Base-by-base conservation (phyloP, 2,329 filamentous ascomycete genomes). In the Claviceps maximensis region DNA sequence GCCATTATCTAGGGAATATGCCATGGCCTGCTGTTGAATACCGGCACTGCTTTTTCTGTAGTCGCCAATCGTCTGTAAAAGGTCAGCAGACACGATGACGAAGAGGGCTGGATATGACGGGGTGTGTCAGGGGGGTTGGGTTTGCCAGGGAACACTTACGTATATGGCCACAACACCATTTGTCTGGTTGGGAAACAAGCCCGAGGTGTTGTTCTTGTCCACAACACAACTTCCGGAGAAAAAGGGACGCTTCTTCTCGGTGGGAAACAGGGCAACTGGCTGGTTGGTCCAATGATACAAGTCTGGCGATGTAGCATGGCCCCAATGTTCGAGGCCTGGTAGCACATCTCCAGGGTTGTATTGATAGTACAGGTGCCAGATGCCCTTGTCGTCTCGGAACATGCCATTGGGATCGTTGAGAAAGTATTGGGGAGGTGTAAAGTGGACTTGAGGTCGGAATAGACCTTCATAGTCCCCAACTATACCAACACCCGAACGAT, bases 351-450 rank as follows among this genome's bases (percentile, higher is more conserved):
- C 62, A 2, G 65, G 65, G 29, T 66, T 66, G 69, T 74, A 81
- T 61, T 85, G 82, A 59, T 85, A 86, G 65, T 85, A 85, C 1
- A 83, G 58, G 61, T 85, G 82, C 64, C 77, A 86, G 0, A 71
- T 69, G 4, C 78, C 79, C 52, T 79, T 70, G 2, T 65, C 69
- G 56, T 83, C 79, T 6, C 74, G 62, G 55, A 83, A 81, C 49
- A 53, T 19, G 42, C 54, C 54, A 40, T 54, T 53, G 17, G 54
- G 54, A 21, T 55, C 54, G 42, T 55, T 55, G 49, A 53, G 51
- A 49, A 55, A 55, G 31, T 47, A n/a, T 10, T 41, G 29, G 2
- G 54, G 54, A 1, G 51, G 40, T 17, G 54, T 53, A 36, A 41
- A 55, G 17, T 55, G 54, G 25, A 55, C 27, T 33, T 55, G 54